These are phyloP conservation scores for Rubia balearica DNA, from an alignment of 305 asterid genomes.

Conservation along the genomic window DNA sequence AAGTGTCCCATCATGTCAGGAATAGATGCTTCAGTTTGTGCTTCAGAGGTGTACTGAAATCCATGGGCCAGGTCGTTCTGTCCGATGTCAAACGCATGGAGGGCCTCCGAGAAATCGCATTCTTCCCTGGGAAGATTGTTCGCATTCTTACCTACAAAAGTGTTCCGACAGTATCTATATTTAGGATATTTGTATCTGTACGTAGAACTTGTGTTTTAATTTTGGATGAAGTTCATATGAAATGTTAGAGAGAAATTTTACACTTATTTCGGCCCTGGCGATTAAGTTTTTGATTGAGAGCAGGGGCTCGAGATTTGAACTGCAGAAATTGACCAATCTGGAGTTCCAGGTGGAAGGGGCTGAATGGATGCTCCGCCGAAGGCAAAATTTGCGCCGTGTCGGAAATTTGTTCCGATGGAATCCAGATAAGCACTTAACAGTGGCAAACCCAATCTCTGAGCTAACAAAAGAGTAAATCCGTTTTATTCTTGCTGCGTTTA, in stretches of 20 bases:
- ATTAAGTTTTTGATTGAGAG: conserved; percentile 13
- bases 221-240: too few species aligned
- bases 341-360: conserved; percentile 26
- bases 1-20: conserved; percentile 17
- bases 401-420: conserved; percentile 23
- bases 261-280: background rate
- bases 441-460: conserved; percentile 21
- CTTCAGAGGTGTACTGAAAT: conserved; percentile 21
- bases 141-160: background rate
- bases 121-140: conserved; percentile 19
- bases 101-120: conserved; percentile 21
- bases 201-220: too few species aligned
- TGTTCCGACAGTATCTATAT: background rate
- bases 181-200: background rate
- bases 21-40: conserved; percentile 20
- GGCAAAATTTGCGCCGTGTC: conserved; percentile 29
- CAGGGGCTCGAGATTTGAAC: conserved; percentile 24
- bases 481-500: too few species aligned
- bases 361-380: conserved; percentile 27
- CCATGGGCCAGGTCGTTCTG: conserved; percentile 27
- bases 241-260: background rate
- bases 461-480: conserved; percentile 1
- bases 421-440: conserved; percentile 26
- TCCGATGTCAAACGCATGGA: conserved; percentile 28
- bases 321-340: conserved; percentile 29